Conservation (phyloP, 2,329 filamentous ascomycete genomes). For the Fonsecaea monophora region DNA sequence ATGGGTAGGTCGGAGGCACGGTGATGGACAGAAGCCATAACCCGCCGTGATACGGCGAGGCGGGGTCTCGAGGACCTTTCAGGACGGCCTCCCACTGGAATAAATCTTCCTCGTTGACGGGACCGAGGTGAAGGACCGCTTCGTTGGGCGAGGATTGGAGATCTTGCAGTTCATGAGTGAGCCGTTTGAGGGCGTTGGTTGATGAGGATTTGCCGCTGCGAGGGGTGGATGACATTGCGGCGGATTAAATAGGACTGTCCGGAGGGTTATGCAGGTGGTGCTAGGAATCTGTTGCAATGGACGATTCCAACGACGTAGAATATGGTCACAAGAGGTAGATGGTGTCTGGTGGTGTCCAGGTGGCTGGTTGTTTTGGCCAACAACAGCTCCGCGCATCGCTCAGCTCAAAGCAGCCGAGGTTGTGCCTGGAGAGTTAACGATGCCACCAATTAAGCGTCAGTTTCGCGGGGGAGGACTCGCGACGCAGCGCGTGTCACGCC, state of each 20-base stretch:
- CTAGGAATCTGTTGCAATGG: not conserved
- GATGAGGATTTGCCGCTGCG: constrained; percentile 27
- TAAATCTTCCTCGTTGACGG: constrained; percentile 63
- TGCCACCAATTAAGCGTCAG: not conserved
- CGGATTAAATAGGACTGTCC: not conserved
- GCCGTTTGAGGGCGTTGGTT: constrained; percentile 59
- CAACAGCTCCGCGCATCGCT: constrained; percentile 1
- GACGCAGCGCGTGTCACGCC: not conserved
- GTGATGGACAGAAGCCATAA: constrained; percentile 81
- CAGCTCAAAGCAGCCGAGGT: constrained; percentile 13
- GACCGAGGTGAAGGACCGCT: constrained; percentile 63
- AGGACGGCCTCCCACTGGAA: constrained; percentile 67
- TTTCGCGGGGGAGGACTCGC: constrained; percentile 4
- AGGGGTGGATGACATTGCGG: constrained; percentile 18
- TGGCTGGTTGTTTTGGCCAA: constrained; percentile 2
- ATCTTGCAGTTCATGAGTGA: constrained; percentile 67
- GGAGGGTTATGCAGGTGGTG: not conserved
- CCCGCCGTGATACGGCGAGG: constrained; percentile 60
- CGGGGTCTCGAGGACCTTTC: constrained; percentile 56
- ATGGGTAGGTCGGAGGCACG: constrained; percentile 80
- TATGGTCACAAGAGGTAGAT: not conserved
- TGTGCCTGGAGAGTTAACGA: constrained; percentile 8
- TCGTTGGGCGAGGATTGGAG: constrained; percentile 64
- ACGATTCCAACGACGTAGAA: not conserved
- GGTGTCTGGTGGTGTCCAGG: not conserved